phyloP scores from a whole-genome alignment of 371 early-diverging fungal species.

The Paraphysoderma sedebokerense region DNA sequence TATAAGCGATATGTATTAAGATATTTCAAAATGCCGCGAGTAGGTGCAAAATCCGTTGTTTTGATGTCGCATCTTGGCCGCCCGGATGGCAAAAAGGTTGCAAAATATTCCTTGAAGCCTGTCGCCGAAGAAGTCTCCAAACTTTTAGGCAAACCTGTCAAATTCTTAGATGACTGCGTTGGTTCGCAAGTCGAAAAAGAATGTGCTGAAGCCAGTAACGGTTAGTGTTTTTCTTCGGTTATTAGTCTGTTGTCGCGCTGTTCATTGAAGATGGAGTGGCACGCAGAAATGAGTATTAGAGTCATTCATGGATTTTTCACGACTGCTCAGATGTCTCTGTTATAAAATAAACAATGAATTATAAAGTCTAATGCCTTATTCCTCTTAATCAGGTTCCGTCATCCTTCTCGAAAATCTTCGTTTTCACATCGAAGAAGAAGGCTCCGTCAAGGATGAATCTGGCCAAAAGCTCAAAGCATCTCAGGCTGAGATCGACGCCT shows the following conservation, averaged over 20 bases:
- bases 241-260: too few species aligned
- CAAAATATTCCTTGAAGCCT: conserved; percentile 84
- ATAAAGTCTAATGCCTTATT: not conserved
- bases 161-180: conserved; percentile 87
- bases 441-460: conserved; percentile 71
- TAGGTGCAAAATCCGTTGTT: conserved; percentile 73
- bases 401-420: conserved; percentile 96
- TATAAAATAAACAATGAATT: not conserved
- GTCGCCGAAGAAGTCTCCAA: conserved; percentile 72
- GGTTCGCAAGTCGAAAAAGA: conserved; percentile 71
- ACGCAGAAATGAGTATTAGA: too few species aligned
- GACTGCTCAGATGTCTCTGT: not conserved
- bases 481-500: conserved; percentile 54
- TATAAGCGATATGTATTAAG: not conserved
- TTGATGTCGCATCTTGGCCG: conserved; percentile 98
- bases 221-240: conserved; percentile 11
- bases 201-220: conserved; percentile 52
- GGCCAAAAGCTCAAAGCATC: conserved; percentile 86
- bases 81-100: conserved; percentile 78
- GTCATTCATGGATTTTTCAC: not conserved
- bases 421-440: conserved; percentile 98
- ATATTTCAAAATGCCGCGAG: conserved; percentile 5
- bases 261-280: too few species aligned
- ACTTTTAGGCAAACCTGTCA: conserved; percentile 67
- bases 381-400: conserved; percentile 34